Percentiles rank a stretch among this genome's conserved stretches.
These are phyloP conservation scores for Rosa lucieae DNA, from an alignment of 306 rosid species.

Conservation along the genomic window DNA sequence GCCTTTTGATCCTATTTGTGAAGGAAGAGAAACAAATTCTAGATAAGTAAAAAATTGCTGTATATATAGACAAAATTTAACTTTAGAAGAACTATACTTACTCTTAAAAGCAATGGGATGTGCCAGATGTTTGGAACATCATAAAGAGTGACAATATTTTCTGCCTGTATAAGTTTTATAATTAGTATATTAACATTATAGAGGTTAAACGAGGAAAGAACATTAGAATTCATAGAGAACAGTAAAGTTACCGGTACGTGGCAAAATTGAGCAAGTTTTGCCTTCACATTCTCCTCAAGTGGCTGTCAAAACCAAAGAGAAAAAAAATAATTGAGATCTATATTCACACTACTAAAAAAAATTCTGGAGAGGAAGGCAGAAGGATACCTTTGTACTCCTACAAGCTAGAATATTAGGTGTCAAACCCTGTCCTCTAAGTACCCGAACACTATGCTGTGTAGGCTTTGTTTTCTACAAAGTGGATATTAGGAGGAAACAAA, in stretches of 20 bases:
- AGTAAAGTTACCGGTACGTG: slow-evolving; percentile 70
- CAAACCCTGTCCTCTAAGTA: slow-evolving; percentile 83
- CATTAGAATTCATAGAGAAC: slow-evolving; percentile 3
- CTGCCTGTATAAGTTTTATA: slow-evolving; percentile 43
- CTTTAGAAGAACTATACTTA: slow-evolving; percentile 35
- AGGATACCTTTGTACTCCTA: slow-evolving; percentile 73
- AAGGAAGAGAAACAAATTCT: slow-evolving; percentile 18
- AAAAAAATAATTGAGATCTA: slow-evolving; percentile 11
- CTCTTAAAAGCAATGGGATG: slow-evolving; percentile 74
- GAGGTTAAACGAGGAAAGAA: slow-evolving; percentile 17
- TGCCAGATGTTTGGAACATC: slow-evolving; percentile 94
- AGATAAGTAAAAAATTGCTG: neutral
- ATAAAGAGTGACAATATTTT: slow-evolving; percentile 66
- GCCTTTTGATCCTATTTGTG: slow-evolving; percentile 76
- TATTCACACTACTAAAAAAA: slow-evolving; percentile 15
- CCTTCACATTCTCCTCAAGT: slow-evolving; percentile 71
- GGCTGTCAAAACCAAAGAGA: slow-evolving; percentile 41
- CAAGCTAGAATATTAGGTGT: slow-evolving; percentile 85
- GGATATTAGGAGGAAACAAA: slow-evolving; percentile 4
- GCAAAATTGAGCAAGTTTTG: slow-evolving; percentile 77
- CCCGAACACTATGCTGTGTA: slow-evolving; percentile 90
- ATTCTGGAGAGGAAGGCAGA: slow-evolving; percentile 17
- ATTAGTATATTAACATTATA: neutral
- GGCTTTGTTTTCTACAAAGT: slow-evolving; percentile 82
- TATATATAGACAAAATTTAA: neutral